Evolutionary conservation across 768 basidiomycete species (phyloP), one percentile per base, ranked within the genome.

Genomic region (Glaciozyma martinii): DNA sequence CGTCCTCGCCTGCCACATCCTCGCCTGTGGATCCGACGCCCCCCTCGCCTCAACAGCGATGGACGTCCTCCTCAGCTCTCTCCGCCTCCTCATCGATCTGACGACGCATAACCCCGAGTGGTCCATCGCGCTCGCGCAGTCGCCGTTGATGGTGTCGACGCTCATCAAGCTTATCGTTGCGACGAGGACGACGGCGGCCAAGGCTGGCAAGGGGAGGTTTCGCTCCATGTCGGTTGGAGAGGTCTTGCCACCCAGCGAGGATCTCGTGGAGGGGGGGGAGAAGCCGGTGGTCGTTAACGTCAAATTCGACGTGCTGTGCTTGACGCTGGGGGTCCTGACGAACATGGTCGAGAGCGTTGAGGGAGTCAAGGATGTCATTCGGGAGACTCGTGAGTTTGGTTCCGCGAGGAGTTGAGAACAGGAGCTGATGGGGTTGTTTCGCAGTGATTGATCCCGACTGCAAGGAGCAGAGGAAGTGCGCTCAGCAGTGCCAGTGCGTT

Each of bases 271-370:
- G 18, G 19, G 46, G 15, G 50, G 19, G 32, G 23, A n/a, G 18
- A 27, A 53, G 42, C n/a, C 50, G 18, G 55, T 21, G 37, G 37
- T 15, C 15, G 27, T 27, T 27, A 32, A 19, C 18, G 27, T 16
- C 43, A 56, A 59, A 21, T 70, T 65, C 54, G 65, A 70, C 52
- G 9, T 58, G 3, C 47, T 70, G 5, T 66, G 62, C 18, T 57
- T 70, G 37, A 32, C 61, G 30, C 62, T 70, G 27, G 68, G 68
- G 18, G 60, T 56, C 3, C 29, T 66, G 10, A 61, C 68, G 16
- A 70, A 70, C 58, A 6, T 70, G 12, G 27, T 61, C 25, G 68
- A 70, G 25, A 58, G 47, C 7, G 50, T 46, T 3, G 55, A 46
- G 8, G 55, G 40, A 5, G 62, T 52, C 10, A 63, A 59, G 47